These are phyloP conservation scores for Cicer arietinum DNA, from an alignment of 306 rosid species.

Conservation along the genomic window DNA sequence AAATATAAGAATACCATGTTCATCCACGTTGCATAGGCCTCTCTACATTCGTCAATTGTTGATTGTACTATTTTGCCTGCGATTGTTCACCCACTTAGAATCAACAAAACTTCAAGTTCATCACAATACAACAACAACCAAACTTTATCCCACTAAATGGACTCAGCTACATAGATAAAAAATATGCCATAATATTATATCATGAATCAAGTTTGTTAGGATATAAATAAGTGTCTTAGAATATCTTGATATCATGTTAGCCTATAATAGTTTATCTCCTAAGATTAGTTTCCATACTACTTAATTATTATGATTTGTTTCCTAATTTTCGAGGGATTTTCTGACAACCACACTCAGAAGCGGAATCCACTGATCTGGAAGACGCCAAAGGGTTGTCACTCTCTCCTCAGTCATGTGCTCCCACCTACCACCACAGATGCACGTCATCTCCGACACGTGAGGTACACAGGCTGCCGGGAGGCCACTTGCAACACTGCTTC, in stretches of 20 bases:
- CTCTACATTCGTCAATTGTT: conserved; percentile 93
- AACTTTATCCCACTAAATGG: not conserved
- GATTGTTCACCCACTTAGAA: conserved; percentile 42
- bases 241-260: not conserved
- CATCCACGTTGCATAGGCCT: conserved; percentile 75
- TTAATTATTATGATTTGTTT: not conserved
- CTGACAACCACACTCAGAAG: not conserved
- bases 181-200: too few species aligned
- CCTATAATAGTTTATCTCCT: not conserved
- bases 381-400: not conserved
- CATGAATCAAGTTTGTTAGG: not conserved
- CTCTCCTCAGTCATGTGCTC: not conserved
- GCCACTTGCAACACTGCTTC: not conserved
- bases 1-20: conserved; percentile 59
- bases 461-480: not conserved
- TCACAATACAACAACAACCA: not conserved
- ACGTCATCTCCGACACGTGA: not conserved
- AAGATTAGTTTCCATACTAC: conserved; percentile 8
- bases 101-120: conserved; percentile 42
- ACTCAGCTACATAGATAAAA: not conserved
- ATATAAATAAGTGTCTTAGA: not conserved
- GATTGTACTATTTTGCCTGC: conserved; percentile 95
- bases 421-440: not conserved
- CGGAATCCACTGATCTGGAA: not conserved
- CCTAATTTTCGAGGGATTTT: not conserved